Conservation (phyloP, 2,329 filamentous ascomycete genomes). For the Botrytis deweyae region DNA sequence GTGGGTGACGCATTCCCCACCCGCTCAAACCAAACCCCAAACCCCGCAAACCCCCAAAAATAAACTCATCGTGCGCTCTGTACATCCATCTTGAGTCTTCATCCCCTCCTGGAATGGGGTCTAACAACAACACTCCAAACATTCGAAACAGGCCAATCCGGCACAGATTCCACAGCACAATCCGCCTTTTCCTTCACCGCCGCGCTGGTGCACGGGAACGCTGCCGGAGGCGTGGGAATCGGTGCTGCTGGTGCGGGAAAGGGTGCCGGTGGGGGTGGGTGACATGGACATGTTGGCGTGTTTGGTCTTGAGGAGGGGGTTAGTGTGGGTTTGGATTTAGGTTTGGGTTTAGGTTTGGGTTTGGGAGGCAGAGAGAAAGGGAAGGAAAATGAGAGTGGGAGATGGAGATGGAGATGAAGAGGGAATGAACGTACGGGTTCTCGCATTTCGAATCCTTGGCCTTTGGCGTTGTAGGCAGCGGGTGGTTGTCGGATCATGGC, state of each 20-base stretch:
- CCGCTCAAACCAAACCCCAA: not conserved
- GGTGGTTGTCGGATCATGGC: slow-evolving; percentile 20
- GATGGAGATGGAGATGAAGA: not conserved
- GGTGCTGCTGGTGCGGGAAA: not conserved
- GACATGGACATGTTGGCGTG: not conserved
- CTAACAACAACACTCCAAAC: slow-evolving; percentile 23
- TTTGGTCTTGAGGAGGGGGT: not conserved
- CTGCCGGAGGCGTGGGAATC: not conserved
- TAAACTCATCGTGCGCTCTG: not conserved
- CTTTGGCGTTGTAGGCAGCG: not conserved
- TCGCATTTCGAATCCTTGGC: not conserved
- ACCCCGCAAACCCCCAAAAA: not conserved
- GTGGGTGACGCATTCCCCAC: not conserved
- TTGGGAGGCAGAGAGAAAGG: not conserved
- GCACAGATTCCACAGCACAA: slow-evolving; percentile 20
- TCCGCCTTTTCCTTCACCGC: not conserved
- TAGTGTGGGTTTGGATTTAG: not conserved
- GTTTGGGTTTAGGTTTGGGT: not conserved
- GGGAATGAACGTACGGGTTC: slow-evolving; percentile 1
- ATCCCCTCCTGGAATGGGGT: fast-evolving
- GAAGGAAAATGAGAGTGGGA: not conserved
- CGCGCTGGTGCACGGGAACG: not conserved
- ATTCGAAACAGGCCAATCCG: slow-evolving; percentile 19
- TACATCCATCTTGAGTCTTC: not conserved
- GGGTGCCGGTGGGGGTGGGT: not conserved